Evolutionary conservation across 129 eudicot genomes (phyloP).

Genomic region (Smallanthus sonchifolius): DNA sequence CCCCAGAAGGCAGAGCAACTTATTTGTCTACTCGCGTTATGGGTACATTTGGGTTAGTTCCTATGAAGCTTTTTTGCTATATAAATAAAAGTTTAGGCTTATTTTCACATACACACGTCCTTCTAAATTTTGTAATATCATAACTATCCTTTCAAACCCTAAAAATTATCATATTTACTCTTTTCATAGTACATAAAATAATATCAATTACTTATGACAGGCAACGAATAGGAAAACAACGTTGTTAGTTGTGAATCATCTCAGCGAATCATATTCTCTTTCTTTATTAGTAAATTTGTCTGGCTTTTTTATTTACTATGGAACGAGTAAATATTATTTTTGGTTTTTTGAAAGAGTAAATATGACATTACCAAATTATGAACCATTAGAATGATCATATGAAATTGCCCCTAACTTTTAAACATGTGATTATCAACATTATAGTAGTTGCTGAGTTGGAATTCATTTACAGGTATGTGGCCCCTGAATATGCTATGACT

Average conservation of each 20-base stretch:
- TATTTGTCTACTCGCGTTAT: slow-evolving; percentile 94
- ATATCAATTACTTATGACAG: neutral
- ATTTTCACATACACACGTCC: neutral
- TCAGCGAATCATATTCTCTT: neutral
- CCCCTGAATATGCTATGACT: slow-evolving; percentile 99
- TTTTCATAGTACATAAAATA: neutral
- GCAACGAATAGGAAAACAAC: neutral
- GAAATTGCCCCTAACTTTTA: too few relatives aligned
- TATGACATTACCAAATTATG: too few relatives aligned
- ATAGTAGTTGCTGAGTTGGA: slow-evolving; percentile 10
- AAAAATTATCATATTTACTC: neutral
- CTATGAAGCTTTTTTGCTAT: neutral
- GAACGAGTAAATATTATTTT: too few relatives aligned
- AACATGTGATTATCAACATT: neutral
- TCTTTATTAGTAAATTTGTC: too few relatives aligned
- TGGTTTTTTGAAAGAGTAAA: too few relatives aligned
- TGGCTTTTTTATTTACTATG: too few relatives aligned
- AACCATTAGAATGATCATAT: too few relatives aligned
- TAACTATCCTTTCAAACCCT: neutral
- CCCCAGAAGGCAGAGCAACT: slow-evolving; percentile 92
- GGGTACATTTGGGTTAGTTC: slow-evolving; percentile 98
- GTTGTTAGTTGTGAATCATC: neutral
- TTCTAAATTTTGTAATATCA: neutral
- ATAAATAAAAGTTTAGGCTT: neutral
- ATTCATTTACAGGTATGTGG: slow-evolving; percentile 70